Evolutionary conservation across 164 flowering plant species (phyloP).

Genomic region (Nymphaea colorata): DNA sequence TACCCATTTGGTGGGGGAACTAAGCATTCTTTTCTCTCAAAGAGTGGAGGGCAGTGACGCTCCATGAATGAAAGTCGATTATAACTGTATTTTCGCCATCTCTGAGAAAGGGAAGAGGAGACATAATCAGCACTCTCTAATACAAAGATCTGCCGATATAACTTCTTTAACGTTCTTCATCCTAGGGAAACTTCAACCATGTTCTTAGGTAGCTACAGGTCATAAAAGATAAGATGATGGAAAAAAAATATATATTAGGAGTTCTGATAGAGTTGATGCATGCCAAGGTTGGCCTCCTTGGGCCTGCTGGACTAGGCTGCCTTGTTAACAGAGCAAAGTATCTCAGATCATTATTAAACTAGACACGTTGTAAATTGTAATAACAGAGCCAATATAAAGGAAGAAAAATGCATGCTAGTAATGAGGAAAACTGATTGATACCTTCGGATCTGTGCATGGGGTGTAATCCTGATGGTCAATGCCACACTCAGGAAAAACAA

Average conservation of each 20-base stretch:
- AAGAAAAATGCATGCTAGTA: neutral
- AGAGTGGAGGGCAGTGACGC: conserved; percentile 89
- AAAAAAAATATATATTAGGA: neutral
- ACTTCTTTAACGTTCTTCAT: neutral
- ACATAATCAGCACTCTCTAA: neutral
- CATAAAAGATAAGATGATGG: neutral
- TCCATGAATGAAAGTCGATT: conserved; percentile 85
- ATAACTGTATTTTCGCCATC: conserved; percentile 74
- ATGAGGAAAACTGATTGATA: conserved; percentile 11
- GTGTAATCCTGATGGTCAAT: conserved; percentile 81
- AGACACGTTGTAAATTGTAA: neutral
- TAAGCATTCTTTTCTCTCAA: conserved; percentile 82
- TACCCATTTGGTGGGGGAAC: conserved; percentile 93
- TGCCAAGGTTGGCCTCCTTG: too few species aligned
- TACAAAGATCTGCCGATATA: neutral
- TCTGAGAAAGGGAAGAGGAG: conserved; percentile 25
- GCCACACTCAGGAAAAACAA: conserved; percentile 58
- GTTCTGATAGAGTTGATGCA: neutral
- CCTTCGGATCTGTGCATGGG: conserved; percentile 99
- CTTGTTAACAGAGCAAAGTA: too few species aligned
- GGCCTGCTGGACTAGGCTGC: too few species aligned
- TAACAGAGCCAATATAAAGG: neutral
- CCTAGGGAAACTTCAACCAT: neutral
- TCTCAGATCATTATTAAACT: too few species aligned
- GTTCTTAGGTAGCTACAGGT: neutral